phyloP scores from a whole-genome alignment of 495 filamentous ascomycete species.

The Schizothecium vesticola region DNA sequence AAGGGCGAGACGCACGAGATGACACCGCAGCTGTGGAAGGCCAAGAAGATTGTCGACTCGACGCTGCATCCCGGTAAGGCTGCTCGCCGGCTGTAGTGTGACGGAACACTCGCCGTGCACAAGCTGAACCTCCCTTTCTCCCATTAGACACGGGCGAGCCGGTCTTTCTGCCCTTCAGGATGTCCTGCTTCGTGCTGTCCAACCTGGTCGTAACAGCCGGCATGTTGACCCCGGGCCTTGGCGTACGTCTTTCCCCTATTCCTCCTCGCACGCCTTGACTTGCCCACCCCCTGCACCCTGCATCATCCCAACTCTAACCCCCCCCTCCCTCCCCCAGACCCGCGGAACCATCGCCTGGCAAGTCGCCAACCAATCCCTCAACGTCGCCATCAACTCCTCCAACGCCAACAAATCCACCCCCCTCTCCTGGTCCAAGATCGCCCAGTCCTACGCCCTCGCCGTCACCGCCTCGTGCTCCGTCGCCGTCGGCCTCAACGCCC shows the following conservation, averaged over 20 bases:
- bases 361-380: conserved; percentile 92
- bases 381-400: conserved; percentile 93
- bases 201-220: conserved; percentile 96
- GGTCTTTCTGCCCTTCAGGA: conserved; percentile 91
- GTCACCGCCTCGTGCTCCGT: conserved; percentile 90
- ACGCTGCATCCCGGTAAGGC: conserved; percentile 89
- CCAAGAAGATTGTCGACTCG: conserved; percentile 95
- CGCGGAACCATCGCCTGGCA: conserved; percentile 91
- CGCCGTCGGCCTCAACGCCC: conserved; percentile 81
- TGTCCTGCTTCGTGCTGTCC: conserved; percentile 92
- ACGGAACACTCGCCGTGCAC: neutral
- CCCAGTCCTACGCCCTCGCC: conserved; percentile 85
- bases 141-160: conserved; percentile 77
- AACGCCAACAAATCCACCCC: conserved; percentile 97
- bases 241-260: conserved; percentile 41
- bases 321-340: conserved; percentile 45
- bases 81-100: conserved; percentile 5
- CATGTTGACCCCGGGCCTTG: conserved; percentile 86
- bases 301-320: neutral
- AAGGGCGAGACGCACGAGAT: conserved; percentile 66
- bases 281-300: no score
- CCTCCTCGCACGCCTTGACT: neutral
- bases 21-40: conserved; percentile 87
- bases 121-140: neutral
- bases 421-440: conserved; percentile 69